Conservation (phyloP, 192 early-diverging fungal genomes). For the Piromyces finnis region DNA sequence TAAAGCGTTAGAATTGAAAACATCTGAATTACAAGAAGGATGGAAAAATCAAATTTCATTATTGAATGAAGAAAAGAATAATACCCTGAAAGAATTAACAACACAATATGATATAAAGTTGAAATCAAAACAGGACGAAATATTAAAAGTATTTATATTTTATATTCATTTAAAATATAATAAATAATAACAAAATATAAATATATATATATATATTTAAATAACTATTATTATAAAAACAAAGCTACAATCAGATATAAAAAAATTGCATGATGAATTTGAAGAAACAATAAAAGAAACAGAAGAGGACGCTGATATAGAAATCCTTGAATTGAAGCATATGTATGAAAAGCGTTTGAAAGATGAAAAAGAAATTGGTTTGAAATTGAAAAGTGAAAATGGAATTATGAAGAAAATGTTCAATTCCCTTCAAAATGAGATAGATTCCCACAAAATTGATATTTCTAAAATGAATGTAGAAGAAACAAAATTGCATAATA, state of each 20-base stretch:
- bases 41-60: constrained; percentile 37
- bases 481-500: constrained; percentile 38
- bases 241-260: constrained; percentile 36
- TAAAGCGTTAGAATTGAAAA: constrained; percentile 27
- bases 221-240: too few species aligned
- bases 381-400: constrained; percentile 44
- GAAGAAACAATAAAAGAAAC: constrained; percentile 34
- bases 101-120: constrained; percentile 31
- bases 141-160: constrained; percentile 18
- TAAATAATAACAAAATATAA: too few species aligned
- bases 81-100: constrained; percentile 23
- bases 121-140: constrained; percentile 31
- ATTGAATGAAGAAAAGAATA: constrained; percentile 24
- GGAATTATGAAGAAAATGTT: constrained; percentile 48
- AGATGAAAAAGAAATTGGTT: constrained; percentile 33
- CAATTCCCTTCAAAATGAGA: constrained; percentile 38
- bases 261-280: constrained; percentile 21
- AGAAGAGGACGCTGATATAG: constrained; percentile 41
- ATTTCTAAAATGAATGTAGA: constrained; percentile 37
- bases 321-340: constrained; percentile 30
- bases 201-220: too few species aligned
- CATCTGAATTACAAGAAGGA: constrained; percentile 22
- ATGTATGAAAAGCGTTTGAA: constrained; percentile 34
- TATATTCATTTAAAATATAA: too few species aligned
- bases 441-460: constrained; percentile 37